phyloP scores from a whole-genome alignment of 2,329 filamentous ascomycete genomes.

The Aspergillus jensenii region DNA sequence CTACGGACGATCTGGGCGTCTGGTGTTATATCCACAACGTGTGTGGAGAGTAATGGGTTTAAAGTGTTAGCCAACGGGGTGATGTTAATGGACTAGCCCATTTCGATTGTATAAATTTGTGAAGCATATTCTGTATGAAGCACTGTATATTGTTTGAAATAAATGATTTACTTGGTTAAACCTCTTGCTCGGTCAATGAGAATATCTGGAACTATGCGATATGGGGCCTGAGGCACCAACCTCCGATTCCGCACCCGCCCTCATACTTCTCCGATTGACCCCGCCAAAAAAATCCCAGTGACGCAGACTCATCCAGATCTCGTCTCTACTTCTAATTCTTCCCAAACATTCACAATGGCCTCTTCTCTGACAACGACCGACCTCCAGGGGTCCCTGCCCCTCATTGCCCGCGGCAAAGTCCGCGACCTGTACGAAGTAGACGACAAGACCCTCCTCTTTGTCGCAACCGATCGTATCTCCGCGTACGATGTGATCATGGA shows the following conservation, averaged over 20 bases:
- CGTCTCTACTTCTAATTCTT: background rate
- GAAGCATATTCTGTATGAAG: background rate
- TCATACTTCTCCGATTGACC: background rate
- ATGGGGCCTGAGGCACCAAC: background rate
- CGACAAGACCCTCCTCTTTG: conserved; percentile 71
- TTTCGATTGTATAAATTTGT: background rate
- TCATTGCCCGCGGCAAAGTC: conserved; percentile 69
- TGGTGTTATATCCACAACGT: too few species aligned
- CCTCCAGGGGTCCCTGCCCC: conserved; percentile 45
- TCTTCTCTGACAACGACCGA: conserved; percentile 43
- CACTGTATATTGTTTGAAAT: background rate
- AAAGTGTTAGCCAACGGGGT: background rate
- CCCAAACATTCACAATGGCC: conserved; percentile 26
- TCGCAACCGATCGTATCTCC: conserved; percentile 86
- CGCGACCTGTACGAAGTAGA: conserved; percentile 77
- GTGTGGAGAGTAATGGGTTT: too few species aligned
- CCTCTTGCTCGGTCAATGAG: too few species aligned
- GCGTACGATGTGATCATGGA: conserved; percentile 90
- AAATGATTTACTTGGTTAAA: background rate
- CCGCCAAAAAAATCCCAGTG: conserved; percentile 12
- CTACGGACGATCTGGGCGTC: too few species aligned
- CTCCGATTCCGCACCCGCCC: conserved; percentile 2
- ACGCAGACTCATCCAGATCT: background rate
- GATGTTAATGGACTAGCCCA: background rate
- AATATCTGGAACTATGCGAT: background rate